A percentile compares a stretch with the other conserved stretches of the same genome.
These are phyloP conservation scores for Sarocladium oryzae DNA, from an alignment of 2,329 filamentous ascomycete genomes.

Conservation along the genomic window DNA sequence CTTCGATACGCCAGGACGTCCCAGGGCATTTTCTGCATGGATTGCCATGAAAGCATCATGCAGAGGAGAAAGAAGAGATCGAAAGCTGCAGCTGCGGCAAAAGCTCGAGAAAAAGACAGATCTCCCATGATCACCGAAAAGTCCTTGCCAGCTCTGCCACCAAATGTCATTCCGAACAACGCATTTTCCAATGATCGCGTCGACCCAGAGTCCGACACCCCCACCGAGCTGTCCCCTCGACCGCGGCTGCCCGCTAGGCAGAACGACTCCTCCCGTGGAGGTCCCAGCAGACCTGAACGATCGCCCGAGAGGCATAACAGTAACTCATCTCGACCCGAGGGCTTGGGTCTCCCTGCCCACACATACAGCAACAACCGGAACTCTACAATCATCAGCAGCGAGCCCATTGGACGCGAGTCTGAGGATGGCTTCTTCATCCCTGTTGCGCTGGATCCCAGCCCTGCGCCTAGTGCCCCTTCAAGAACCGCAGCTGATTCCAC, in stretches of 20 bases:
- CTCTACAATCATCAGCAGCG: constrained; percentile 56
- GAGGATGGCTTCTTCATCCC: constrained; percentile 71
- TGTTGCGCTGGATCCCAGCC: constrained; percentile 65
- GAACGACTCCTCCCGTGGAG: constrained; percentile 49
- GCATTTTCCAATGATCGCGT: constrained; percentile 55
- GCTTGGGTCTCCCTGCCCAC: constrained; percentile 64
- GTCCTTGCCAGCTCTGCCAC: constrained; percentile 83
- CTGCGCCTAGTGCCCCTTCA: constrained; percentile 49
- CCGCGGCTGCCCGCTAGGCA: constrained; percentile 43
- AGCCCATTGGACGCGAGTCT: constrained; percentile 41
- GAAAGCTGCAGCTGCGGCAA: constrained; percentile 55
- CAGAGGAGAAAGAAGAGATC: constrained; percentile 82
- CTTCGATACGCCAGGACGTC: constrained; percentile 94
- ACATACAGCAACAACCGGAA: constrained; percentile 74
- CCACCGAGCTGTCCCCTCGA: constrained; percentile 62
- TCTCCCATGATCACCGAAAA: constrained; percentile 76
- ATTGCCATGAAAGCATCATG: constrained; percentile 95
- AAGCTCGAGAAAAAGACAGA: constrained; percentile 54
- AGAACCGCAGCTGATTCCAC: constrained; percentile 44
- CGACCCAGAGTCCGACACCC: constrained; percentile 57
- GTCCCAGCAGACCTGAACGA: constrained; percentile 43
- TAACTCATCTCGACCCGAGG: constrained; percentile 40
- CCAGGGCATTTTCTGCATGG: constrained; percentile 99
- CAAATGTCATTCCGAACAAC: constrained; percentile 59
- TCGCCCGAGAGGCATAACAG: constrained; percentile 48